Base-by-base conservation (phyloP, 768 basidiomycete species). In the Leccinum disarticulatum region DNA sequence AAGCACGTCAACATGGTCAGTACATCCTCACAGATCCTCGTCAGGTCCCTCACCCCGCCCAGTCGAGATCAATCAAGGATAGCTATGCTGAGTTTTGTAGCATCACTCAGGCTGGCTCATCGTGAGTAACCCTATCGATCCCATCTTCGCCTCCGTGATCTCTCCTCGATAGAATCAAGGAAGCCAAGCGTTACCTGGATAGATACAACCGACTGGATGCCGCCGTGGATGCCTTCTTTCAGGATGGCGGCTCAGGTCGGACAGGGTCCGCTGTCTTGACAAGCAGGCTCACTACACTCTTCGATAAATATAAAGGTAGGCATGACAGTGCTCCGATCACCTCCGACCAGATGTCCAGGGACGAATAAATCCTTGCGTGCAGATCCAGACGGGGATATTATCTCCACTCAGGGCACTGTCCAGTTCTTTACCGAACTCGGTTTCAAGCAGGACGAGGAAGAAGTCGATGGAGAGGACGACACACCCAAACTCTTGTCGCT, bases 361-460 rank as follows among this genome's bases (percentile, higher is more conserved):
- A 46, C 43, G 9, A 46, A 50, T 59, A 51, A 68, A 52, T 17
- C 4, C 2, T 15, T n/a, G 15, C n/a, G 28, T 36, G 28, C 64
- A 87, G 87, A 90, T 59, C 71, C 78, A 14, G 84, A 84, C 46
- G 77, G 76, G 7, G 84, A 86, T 31, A 81, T 85, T 56, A 93
- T 93, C 63, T 77, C 80, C 4, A 81, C 92, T 28, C 86, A 93
- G 59, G 93, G 93, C 0, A 95, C 94, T 19, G 84, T 93, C 72
- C 80, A 77, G 68, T 76, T 94, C 50, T 92, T 93, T 61, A 51
- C 62, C 35, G 69, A 70, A 1, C 59, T 70, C 3, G 68, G 68
- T 13, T 69, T 71, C 65, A 69, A 60, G 9, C 69, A 66, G 43
- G 64, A 68, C 35, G 69, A 66, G 7, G 76, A 83, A 64, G 90